Evolutionary conservation across 1,139 yeast species (phyloP).

Genomic region (Pichia sp.): DNA sequence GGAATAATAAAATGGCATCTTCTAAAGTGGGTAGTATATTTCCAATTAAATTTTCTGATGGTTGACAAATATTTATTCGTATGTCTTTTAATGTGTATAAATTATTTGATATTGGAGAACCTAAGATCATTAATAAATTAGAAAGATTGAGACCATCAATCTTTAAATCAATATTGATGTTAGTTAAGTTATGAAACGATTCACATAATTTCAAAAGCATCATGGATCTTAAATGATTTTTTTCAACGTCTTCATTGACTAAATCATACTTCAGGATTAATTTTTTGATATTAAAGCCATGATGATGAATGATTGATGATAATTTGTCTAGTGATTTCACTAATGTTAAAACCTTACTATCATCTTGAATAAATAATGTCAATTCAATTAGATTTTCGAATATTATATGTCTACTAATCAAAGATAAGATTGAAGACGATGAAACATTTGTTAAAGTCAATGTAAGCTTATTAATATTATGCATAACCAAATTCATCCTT

Average conservation of each 20-base stretch:
- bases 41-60: slow-evolving; percentile 27
- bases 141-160: slow-evolving; percentile 25
- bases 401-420: slow-evolving; percentile 24
- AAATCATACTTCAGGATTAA: slow-evolving; percentile 23
- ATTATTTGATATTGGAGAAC: slow-evolving; percentile 25
- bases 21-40: slow-evolving; percentile 25
- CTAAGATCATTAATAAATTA: slow-evolving; percentile 27
- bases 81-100: slow-evolving; percentile 20
- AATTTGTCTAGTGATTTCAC: slow-evolving; percentile 25
- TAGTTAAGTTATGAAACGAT: slow-evolving; percentile 19
- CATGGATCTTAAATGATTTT: slow-evolving; percentile 28
- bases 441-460: slow-evolving; percentile 28
- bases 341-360: slow-evolving; percentile 24
- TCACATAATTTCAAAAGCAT: slow-evolving; percentile 26
- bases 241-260: slow-evolving; percentile 22
- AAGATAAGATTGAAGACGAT: slow-evolving; percentile 24
- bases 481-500: slow-evolving; percentile 21
- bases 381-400: slow-evolving; percentile 25
- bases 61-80: slow-evolving; percentile 22
- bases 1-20: slow-evolving; percentile 25
- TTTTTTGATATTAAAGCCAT: slow-evolving; percentile 21
- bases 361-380: slow-evolving; percentile 27
- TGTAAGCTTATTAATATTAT: slow-evolving; percentile 23
- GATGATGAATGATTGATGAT: slow-evolving; percentile 18
- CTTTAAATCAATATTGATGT: slow-evolving; percentile 20